phyloP scores from a whole-genome alignment of 495 filamentous ascomycete species.

The Penicillium macrosclerotiorum region DNA sequence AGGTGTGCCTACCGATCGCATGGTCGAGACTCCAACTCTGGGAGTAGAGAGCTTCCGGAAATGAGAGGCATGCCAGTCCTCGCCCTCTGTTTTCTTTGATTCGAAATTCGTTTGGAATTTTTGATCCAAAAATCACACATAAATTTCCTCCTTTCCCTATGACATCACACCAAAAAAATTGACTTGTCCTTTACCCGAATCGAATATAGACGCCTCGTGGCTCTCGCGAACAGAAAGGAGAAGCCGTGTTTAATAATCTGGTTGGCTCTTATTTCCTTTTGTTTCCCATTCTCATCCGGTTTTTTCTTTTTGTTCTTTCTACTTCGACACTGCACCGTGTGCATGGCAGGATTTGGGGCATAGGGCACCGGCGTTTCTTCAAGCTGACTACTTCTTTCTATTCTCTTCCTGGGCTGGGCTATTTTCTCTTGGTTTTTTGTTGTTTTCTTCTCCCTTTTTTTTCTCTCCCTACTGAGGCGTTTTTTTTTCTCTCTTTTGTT shows the following conservation, averaged over 20 bases:
- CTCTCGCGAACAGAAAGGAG: constrained; percentile 2
- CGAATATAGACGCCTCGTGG: constrained; percentile 17
- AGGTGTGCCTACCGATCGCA: constrained; percentile 69
- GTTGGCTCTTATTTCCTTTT: constrained; percentile 6
- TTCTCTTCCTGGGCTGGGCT: not conserved
- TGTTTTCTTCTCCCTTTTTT: constrained; percentile 9
- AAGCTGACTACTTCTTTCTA: constrained; percentile 12
- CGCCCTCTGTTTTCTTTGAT: not conserved
- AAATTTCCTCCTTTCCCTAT: too few relatives aligned
- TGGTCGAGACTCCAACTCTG: constrained; percentile 85
- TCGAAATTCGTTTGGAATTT: too few relatives aligned
- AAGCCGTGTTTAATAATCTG: constrained; percentile 8
- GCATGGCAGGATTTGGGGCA: constrained; percentile 27
- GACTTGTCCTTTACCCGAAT: not conserved
- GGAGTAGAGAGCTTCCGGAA: constrained; percentile 81
- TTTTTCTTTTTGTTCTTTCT: constrained; percentile 10
- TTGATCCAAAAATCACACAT: not conserved
- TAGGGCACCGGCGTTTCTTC: constrained; percentile 24
- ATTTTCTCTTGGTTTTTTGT: constrained; percentile 2
- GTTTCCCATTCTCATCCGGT: constrained; percentile 4
- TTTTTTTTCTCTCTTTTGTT: constrained; percentile 2
- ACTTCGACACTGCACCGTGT: constrained; percentile 18
- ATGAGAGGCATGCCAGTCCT: constrained; percentile 12
- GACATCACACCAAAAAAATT: too few relatives aligned
- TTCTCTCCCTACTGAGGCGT: not conserved